phyloP scores from a whole-genome alignment of 345 rosid genomes.

The Dimocarpus longan region DNA sequence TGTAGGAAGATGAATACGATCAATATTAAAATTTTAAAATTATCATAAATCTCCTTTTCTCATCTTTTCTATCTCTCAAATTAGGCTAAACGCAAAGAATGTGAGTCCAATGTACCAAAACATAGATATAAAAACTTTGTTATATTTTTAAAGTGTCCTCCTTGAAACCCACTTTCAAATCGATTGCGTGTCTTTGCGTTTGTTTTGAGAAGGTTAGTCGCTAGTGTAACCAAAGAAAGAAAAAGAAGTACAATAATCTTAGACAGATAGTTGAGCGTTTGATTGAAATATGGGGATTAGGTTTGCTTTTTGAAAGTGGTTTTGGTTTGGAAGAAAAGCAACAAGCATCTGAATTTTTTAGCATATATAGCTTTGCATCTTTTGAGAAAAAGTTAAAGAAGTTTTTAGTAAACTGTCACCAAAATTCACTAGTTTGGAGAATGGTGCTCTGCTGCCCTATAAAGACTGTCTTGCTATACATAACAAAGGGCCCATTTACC shows the following conservation, averaged over 20 bases:
- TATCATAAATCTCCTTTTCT: too few relatives aligned
- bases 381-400: not conserved
- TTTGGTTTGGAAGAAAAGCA: not conserved
- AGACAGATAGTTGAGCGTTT: not conserved
- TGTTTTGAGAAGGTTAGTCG: too few relatives aligned
- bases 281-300: not conserved
- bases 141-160: too few relatives aligned
- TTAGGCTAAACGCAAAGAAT: not conserved
- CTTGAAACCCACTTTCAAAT: not conserved
- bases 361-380: not conserved
- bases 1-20: too few relatives aligned
- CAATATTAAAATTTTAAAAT: too few relatives aligned
- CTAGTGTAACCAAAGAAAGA: too few relatives aligned
- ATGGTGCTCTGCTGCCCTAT: not conserved
- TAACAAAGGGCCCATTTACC: not conserved
- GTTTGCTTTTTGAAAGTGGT: constrained; percentile 10
- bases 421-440: not conserved
- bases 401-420: not conserved
- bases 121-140: too few relatives aligned
- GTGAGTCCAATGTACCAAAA: not conserved
- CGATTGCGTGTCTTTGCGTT: too few relatives aligned
- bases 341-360: not conserved
- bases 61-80: too few relatives aligned
- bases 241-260: not conserved
- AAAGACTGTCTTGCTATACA: not conserved